Conservation (phyloP, 371 early-diverging fungal genomes). For the Basidiobolus meristosporus region DNA sequence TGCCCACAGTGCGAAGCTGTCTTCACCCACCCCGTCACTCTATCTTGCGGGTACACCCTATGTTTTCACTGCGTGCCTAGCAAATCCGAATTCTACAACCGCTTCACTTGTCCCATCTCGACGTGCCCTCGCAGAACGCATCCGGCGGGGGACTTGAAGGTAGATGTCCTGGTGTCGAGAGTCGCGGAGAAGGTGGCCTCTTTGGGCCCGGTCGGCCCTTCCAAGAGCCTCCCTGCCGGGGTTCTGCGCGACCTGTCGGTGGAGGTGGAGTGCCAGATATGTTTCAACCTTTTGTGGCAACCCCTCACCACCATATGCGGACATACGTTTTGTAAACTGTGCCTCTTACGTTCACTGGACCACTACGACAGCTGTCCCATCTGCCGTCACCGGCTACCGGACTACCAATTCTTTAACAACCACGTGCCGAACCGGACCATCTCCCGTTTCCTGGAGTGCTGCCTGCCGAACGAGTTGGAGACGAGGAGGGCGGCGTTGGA, state of each 20-base stretch:
- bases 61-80: too few relatives aligned
- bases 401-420: slow-evolving; percentile 9
- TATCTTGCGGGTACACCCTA: too few relatives aligned
- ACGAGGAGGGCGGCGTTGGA: not conserved
- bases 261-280: slow-evolving; percentile 36
- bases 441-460: not conserved
- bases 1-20: too few relatives aligned
- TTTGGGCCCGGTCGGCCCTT: too few relatives aligned
- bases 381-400: slow-evolving; percentile 16
- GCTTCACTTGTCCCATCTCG: too few relatives aligned
- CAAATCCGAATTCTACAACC: too few relatives aligned
- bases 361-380: slow-evolving; percentile 16
- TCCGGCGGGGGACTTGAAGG: too few relatives aligned
- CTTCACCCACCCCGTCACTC: too few relatives aligned
- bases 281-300: slow-evolving; percentile 19
- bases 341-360: slow-evolving; percentile 24
- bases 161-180: too few relatives aligned
- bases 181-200: too few relatives aligned
- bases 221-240: too few relatives aligned
- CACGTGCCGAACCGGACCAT: slow-evolving; percentile 3
- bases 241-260: not conserved
- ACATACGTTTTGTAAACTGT: slow-evolving; percentile 42
- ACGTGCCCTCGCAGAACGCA: too few relatives aligned
- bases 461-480: not conserved
- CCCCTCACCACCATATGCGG: slow-evolving; percentile 50